These are phyloP conservation scores for Podila horticola DNA, from an alignment of 192 early-diverging fungal genomes.

Conservation along the genomic window DNA sequence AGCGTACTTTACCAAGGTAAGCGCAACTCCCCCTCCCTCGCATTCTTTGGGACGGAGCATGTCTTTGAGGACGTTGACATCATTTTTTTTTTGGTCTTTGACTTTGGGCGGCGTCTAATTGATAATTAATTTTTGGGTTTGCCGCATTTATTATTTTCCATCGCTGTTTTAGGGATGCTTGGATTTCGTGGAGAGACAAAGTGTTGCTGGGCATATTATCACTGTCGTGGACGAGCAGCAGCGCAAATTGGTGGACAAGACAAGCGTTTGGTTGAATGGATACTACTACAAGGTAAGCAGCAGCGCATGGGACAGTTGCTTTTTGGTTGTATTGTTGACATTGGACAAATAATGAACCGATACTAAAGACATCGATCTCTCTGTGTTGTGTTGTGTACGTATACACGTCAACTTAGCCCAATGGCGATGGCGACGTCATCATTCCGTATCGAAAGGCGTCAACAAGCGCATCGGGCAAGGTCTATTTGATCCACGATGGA, in stretches of 20 bases:
- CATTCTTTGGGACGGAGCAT: background rate
- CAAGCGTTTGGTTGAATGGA: conserved; percentile 52
- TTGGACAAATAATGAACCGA: background rate
- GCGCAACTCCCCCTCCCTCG: too few species aligned
- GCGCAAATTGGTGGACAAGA: conserved; percentile 24
- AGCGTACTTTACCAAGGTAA: conserved; percentile 59
- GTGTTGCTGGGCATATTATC: conserved; percentile 58
- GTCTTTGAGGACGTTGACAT: too few species aligned
- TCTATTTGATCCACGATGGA: conserved; percentile 54
- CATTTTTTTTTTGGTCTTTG: background rate
- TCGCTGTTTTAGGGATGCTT: conserved; percentile 49
- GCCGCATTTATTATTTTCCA: too few species aligned
- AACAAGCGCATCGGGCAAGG: background rate
- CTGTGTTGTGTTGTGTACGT: background rate
- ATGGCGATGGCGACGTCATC: conserved; percentile 51
- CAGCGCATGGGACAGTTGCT: too few species aligned
- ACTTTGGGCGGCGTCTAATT: background rate
- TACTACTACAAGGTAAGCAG: conserved; percentile 53
- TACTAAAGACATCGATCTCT: background rate
- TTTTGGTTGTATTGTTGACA: background rate
- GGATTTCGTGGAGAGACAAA: conserved; percentile 52
- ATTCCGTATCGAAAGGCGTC: conserved; percentile 50
- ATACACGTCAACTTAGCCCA: conserved; percentile 28
- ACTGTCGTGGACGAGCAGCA: conserved; percentile 55
- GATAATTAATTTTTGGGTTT: too few species aligned